Percentiles rank a stretch among this genome's conserved stretches.
phyloP scores from a whole-genome alignment of 2,329 filamentous ascomycete genomes.

The Rhinocladiella mackenziei region DNA sequence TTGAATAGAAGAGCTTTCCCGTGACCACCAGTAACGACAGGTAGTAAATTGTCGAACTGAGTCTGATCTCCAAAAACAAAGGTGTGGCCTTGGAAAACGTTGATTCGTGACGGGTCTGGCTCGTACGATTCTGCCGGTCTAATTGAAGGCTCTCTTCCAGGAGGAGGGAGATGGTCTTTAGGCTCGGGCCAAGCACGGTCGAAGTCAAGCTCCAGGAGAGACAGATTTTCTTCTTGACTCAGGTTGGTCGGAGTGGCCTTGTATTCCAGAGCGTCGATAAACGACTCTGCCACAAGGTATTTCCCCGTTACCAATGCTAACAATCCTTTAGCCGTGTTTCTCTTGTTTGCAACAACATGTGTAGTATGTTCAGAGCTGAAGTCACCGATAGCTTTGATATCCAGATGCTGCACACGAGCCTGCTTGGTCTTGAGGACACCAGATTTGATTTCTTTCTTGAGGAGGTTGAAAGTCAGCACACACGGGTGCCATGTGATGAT shows the following conservation, averaged over 20 bases:
- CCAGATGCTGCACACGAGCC: conserved; percentile 70
- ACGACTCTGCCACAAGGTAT: conserved; percentile 69
- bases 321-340: conserved; percentile 82
- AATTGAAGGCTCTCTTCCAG: conserved; percentile 69
- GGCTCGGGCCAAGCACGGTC: conserved; percentile 73
- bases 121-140: conserved; percentile 65
- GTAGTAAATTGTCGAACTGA: conserved; percentile 72
- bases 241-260: conserved; percentile 52
- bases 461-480: conserved; percentile 76
- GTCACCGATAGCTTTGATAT: conserved; percentile 76
- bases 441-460: conserved; percentile 63
- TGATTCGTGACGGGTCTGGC: conserved; percentile 62
- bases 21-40: conserved; percentile 70
- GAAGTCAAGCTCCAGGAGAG: conserved; percentile 73
- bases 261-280: conserved; percentile 66
- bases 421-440: conserved; percentile 62
- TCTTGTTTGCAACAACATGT: conserved; percentile 81
- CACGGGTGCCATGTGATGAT: conserved; percentile 73
- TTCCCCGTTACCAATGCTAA: conserved; percentile 80
- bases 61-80: conserved; percentile 78
- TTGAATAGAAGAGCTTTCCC: conserved; percentile 74
- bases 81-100: conserved; percentile 79
- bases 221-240: conserved; percentile 50
- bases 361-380: conserved; percentile 71
- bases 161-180: conserved; percentile 65